Conservation (phyloP, 2,329 filamentous ascomycete genomes). For the Pseudogymnoascus sp. region DNA sequence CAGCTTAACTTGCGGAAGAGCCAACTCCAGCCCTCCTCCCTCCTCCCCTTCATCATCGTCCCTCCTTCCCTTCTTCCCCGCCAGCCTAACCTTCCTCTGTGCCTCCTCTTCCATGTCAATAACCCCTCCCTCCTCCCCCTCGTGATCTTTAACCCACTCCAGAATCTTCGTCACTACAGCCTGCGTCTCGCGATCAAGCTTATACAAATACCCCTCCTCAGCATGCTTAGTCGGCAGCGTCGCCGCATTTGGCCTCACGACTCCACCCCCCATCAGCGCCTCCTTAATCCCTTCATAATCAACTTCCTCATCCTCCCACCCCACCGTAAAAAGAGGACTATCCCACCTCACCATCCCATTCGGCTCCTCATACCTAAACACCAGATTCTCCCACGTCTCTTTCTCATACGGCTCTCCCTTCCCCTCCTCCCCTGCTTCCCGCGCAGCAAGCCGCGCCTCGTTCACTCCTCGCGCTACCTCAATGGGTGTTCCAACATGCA, state of each 20-base stretch:
- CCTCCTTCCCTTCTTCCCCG: conserved; percentile 40
- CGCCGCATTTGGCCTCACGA: conserved; percentile 65
- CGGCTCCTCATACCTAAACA: conserved; percentile 75
- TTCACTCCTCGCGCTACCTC: conserved; percentile 53
- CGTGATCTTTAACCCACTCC: conserved; percentile 57
- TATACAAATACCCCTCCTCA: conserved; percentile 66
- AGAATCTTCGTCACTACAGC: conserved; percentile 64
- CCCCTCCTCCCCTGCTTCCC: conserved; percentile 21
- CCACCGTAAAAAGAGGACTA: conserved; percentile 69
- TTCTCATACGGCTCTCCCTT: conserved; percentile 27
- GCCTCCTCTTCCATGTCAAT: conserved; percentile 33
- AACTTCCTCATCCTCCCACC: conserved; percentile 65
- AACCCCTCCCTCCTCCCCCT: conserved; percentile 50
- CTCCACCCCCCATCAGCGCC: conserved; percentile 48
- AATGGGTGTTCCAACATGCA: conserved; percentile 52
- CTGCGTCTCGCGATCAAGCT: conserved; percentile 71
- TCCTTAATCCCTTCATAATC: conserved; percentile 69
- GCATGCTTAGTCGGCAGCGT: conserved; percentile 60
- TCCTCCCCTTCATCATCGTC: conserved; percentile 19
- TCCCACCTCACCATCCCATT: conserved; percentile 83
- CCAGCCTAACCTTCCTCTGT: conserved; percentile 49
- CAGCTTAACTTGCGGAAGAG: conserved; percentile 57
- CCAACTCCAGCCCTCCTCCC: conserved; percentile 48
- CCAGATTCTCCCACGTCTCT: conserved; percentile 28
- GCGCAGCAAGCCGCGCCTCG: conserved; percentile 42